Conservation (phyloP, 1,139 yeast genomes). For the Blastobotrys raffinosifermentans region DNA sequence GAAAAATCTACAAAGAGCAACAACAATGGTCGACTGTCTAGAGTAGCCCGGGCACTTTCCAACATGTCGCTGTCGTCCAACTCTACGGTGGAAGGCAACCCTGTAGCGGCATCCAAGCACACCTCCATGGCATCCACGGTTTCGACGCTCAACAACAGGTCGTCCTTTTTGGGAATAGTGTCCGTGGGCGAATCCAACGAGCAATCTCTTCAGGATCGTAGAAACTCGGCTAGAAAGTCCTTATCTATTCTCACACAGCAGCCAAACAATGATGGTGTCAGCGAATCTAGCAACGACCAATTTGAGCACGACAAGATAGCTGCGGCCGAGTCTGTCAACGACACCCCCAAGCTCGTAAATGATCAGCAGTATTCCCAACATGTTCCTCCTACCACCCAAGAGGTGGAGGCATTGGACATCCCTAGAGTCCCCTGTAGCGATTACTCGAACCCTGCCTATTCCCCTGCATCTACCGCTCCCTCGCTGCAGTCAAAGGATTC, state of each 20-base stretch:
- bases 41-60: conserved; percentile 20
- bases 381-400: background rate
- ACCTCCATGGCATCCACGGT: conserved; percentile 21
- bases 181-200: background rate
- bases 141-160: conserved; percentile 17
- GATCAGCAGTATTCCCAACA: background rate
- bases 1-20: conserved; percentile 8
- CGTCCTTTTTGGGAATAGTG: background rate
- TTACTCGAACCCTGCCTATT: conserved; percentile 1
- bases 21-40: conserved; percentile 10
- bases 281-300: no score
- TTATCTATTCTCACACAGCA: no score
- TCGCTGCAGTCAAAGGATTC: conserved; percentile 10
- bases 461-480: conserved; percentile 6
- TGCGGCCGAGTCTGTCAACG: background rate
- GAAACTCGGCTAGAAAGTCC: background rate
- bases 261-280: background rate
- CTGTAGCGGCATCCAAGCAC: conserved; percentile 16
- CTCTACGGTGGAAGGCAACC: conserved; percentile 18
- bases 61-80: conserved; percentile 20
- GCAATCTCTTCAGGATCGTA: background rate
- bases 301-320: background rate
- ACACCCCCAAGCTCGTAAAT: background rate
- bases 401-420: conserved; percentile 8
- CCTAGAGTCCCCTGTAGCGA: conserved; percentile 12